Base-by-base conservation (phyloP, 176 grass and related monocot genomes). In the Metroxylon sagu region DNA sequence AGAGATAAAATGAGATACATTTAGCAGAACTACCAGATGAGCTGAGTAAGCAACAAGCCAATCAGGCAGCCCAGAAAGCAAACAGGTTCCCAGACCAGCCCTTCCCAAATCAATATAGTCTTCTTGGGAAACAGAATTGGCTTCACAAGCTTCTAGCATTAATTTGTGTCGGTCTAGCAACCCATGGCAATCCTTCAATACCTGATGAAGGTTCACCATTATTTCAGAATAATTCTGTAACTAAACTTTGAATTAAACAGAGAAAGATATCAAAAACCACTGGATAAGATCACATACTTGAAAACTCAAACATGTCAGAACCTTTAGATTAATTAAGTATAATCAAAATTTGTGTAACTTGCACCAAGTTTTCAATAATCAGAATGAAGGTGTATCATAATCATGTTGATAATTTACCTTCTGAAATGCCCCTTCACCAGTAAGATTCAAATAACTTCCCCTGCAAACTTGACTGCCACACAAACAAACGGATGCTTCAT, bases 381-480 rank as follows among this genome's bases (percentile, higher is more conserved):
- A 54, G 31, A 5, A 14, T 5, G 27, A 19, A 7, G 17, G 35
- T 2, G 16, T 52, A 52, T 4, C 48, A 50, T 49, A 65, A 62
- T 49, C 29, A 16, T n/a, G 57, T 69, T 39, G 8, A 60, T 66
- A 81, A 60, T 5, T 70, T 83, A 98, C 93, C 82, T 98, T 98
- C 76, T 92, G 78, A 49, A 92, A 98, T 76, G 93, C 87, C 14
- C 85, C 93, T 83, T 98, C 93, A 59, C 93, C 88, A 62, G 87
- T 73, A 66, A 98, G 85, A 78, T 90, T 92, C 69, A 98, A 70
- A 92, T 92, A 98, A 76, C 93, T 98, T 18, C 93, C 93, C 28
- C 93, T 77, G 71, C 93, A 98, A 76, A 98, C 78, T 77, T 98
- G 93, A 83, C 84, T 98, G 52, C 93, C 93, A 76, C 93, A 98